Evolutionary conservation across 331 rosid genomes (phyloP).

Genomic region (Cydonia oblonga): DNA sequence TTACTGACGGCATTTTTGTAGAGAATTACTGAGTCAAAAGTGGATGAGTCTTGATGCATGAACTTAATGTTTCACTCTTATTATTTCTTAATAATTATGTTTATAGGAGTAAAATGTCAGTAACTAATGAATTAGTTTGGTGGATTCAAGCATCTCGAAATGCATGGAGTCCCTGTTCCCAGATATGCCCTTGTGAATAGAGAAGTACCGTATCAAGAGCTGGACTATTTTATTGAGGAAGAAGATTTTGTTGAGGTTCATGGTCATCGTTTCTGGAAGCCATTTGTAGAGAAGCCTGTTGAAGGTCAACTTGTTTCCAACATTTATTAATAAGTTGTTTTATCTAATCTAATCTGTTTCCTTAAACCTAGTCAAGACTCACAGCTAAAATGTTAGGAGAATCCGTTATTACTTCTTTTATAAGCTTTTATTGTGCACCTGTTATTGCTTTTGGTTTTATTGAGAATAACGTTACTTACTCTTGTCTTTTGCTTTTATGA

Average conservation of each 20-base stretch:
- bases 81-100: background rate
- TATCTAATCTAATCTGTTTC: too few relatives aligned
- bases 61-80: conserved; percentile 1
- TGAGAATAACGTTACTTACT: conserved; percentile 2
- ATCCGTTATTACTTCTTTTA: background rate
- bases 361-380: background rate
- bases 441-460: background rate
- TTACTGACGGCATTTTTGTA: too few relatives aligned
- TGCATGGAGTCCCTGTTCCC: conserved; percentile 80
- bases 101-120: background rate
- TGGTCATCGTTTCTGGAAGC: conserved; percentile 84
- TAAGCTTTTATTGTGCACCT: background rate
- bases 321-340: conserved; percentile 8
- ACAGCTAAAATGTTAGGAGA: background rate
- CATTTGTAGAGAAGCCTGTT: conserved; percentile 98
- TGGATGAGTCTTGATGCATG: conserved; percentile 15
- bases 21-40: too few relatives aligned
- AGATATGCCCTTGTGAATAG: conserved; percentile 87
- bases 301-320: conserved; percentile 55
- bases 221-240: conserved; percentile 85
- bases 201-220: conserved; percentile 63
- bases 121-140: conserved; percentile 20
- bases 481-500: conserved; percentile 34
- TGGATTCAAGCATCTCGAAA: conserved; percentile 65
- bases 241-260: conserved; percentile 95